Base-by-base conservation (phyloP, 2,329 filamentous ascomycete genomes). In the Epichloe aotearoae region DNA sequence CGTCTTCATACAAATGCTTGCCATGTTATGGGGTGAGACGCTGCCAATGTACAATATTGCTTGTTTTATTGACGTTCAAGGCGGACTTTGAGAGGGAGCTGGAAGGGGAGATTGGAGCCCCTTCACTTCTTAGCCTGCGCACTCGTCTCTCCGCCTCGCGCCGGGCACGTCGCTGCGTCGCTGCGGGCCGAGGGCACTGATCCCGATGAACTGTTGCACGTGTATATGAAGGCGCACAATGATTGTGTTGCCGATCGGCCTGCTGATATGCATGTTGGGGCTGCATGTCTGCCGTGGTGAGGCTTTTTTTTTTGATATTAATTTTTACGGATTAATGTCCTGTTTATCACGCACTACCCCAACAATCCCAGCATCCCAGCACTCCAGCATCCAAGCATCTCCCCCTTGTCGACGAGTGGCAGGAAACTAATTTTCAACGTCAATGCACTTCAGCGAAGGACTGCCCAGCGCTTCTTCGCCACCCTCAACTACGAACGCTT, bases 211-310 rank as follows among this genome's bases (percentile, higher is more conserved):
- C 75, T 86, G 55, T 75, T 88, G 47, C 78, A 84, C 57, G 73
- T 77, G 34, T 88, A 88, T 62, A 77, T 88, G 64, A 76, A 79
- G 63, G 77, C 84, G 58, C 86, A 88, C 72, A 88, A 88, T 61
- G 80, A 84, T 62, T 82, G 79, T 62, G 74, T 86, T 58, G 68
- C 71, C 30, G 71, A 73, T 55, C 73, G 80, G 0, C 82, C 83
- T 0, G 66, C 70, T 5, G 83, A 84, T 56, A 75, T 88, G 65
- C 82, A 87, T 58, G 69, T 87, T 3, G 84, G 84, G 84, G 15
- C 76, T 88, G 11, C 85, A 88, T 64, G 70, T 88, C 53, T 69
- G 67, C 61, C 58, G 67, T 59, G 66, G 61, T 65, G 34, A 50
- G 58, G n/a, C n/a, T 26, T 38, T n/a, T 33, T 26, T 37, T n/a